phyloP scores from a whole-genome alignment of 176 grass and related monocot genomes.

The Neostapfia colusana region DNA sequence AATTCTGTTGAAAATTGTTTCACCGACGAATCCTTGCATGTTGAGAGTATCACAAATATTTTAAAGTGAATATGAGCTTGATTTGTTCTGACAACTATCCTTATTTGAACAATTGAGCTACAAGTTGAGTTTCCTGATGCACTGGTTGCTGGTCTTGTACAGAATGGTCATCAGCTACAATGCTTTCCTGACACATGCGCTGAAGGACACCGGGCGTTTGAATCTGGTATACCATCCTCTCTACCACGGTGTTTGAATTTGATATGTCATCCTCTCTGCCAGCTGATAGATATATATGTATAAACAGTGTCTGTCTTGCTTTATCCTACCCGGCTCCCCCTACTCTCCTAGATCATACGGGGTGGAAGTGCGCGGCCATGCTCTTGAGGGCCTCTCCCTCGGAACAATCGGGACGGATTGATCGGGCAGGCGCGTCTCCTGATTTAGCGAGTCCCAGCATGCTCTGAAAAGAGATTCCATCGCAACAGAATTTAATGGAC shows the following conservation, averaged over 20 bases:
- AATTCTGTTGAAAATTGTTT: constrained; percentile 3
- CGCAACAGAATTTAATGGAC: too few relatives aligned
- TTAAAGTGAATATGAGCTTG: constrained; percentile 1
- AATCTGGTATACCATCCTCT: not conserved
- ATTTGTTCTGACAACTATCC: not conserved
- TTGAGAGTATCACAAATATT: not conserved
- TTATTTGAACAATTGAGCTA: not conserved
- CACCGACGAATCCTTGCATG: not conserved
- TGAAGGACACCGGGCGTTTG: not conserved
- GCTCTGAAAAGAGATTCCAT: too few relatives aligned
- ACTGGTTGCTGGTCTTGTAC: not conserved
- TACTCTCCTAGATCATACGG: not conserved
- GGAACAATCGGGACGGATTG: too few relatives aligned
- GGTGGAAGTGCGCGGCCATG: not conserved
- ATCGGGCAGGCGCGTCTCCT: too few relatives aligned
- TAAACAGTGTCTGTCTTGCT: not conserved
- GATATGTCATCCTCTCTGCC: not conserved
- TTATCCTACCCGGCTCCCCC: not conserved
- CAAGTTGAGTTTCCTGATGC: not conserved
- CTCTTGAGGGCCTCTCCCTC: not conserved
- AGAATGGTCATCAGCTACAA: not conserved
- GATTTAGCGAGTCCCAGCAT: too few relatives aligned
- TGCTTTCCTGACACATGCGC: not conserved
- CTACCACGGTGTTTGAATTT: not conserved
- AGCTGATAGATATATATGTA: too few relatives aligned